phyloP scores from a whole-genome alignment of 2,329 filamentous ascomycete species.

The Ascomycota sp. region DNA sequence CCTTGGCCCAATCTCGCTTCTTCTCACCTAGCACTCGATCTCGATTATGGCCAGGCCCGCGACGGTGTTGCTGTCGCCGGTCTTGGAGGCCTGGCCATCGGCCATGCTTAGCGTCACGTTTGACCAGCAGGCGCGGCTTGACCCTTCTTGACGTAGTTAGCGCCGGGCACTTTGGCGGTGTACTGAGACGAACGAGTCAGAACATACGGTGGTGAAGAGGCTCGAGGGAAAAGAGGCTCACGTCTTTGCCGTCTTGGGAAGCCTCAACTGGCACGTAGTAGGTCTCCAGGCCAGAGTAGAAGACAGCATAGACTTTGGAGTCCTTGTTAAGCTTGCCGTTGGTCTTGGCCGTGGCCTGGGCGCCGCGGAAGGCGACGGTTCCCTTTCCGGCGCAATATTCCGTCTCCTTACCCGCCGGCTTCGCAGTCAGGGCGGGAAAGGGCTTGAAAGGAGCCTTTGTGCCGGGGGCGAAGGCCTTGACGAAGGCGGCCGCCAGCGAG shows the following conservation, averaged over 20 bases:
- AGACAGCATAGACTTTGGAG: constrained; percentile 2
- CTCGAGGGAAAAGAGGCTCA: neutral
- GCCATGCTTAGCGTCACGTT: constrained; percentile 14
- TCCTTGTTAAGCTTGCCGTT: constrained; percentile 1
- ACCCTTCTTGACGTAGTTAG: constrained; percentile 1
- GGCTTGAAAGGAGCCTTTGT: constrained; percentile 40
- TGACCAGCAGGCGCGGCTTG: constrained; percentile 8
- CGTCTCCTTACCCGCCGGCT: neutral
- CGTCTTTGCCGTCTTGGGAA: constrained; percentile 1
- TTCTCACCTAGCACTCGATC: constrained; percentile 1
- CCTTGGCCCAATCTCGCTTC: no score
- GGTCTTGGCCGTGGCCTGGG: constrained; percentile 1
- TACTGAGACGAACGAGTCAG: constrained; percentile 3
- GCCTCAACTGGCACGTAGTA: constrained; percentile 4
- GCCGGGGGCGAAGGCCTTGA: constrained; percentile 31
- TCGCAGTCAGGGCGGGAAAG: constrained; percentile 21
- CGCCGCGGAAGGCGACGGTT: constrained; percentile 1
- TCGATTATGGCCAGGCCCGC: constrained; percentile 15
- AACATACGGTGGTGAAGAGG: no score
- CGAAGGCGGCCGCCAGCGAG: constrained; percentile 44
- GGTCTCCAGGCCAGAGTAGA: constrained; percentile 5
- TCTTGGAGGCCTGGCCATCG: constrained; percentile 8
- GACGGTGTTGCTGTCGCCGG: constrained; percentile 13
- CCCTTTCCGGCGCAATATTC: constrained; percentile 1
- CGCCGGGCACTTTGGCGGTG: constrained; percentile 2